These are phyloP conservation scores for Hirsutella thompsonii DNA, from an alignment of 2,329 filamentous ascomycete species.

Conservation along the genomic window DNA sequence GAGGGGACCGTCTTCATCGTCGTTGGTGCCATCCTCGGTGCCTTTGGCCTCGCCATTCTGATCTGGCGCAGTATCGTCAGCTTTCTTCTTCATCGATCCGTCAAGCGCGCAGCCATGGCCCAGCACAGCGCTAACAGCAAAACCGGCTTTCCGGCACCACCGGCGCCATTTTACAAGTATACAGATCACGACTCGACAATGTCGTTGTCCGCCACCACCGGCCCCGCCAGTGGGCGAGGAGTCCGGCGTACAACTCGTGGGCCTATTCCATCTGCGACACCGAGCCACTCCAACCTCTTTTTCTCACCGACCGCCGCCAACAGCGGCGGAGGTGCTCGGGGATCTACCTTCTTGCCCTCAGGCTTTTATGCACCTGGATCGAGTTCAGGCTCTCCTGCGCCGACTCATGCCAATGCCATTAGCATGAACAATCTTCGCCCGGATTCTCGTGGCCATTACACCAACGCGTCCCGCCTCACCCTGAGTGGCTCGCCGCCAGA, in stretches of 20 bases:
- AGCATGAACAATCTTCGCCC: conserved; percentile 49
- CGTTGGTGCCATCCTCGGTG: conserved; percentile 77
- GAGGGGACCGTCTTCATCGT: conserved; percentile 95
- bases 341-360: conserved; percentile 32
- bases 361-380: conserved; percentile 67
- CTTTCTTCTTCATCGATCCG: conserved; percentile 83
- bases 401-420: conserved; percentile 39
- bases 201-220: conserved; percentile 23
- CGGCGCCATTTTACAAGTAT: conserved; percentile 53
- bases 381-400: conserved; percentile 38
- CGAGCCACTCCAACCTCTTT: conserved; percentile 65
- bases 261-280: conserved; percentile 39
- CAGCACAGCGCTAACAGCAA: conserved; percentile 61
- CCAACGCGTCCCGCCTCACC: conserved; percentile 25
- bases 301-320: conserved; percentile 82
- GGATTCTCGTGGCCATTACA: conserved; percentile 38
- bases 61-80: conserved; percentile 81
- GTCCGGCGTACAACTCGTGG: conserved; percentile 38
- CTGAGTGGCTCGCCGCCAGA: conserved; percentile 45
- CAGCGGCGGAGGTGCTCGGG: conserved; percentile 24
- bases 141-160: conserved; percentile 44
- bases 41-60: conserved; percentile 69
- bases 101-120: conserved; percentile 70
- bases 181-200: conserved; percentile 44
- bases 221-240: conserved; percentile 31